Percentiles rank a stretch among this genome's conserved stretches.
Conservation (phyloP, 371 early-diverging fungal species). For the Rhizopus arrhizus region DNA sequence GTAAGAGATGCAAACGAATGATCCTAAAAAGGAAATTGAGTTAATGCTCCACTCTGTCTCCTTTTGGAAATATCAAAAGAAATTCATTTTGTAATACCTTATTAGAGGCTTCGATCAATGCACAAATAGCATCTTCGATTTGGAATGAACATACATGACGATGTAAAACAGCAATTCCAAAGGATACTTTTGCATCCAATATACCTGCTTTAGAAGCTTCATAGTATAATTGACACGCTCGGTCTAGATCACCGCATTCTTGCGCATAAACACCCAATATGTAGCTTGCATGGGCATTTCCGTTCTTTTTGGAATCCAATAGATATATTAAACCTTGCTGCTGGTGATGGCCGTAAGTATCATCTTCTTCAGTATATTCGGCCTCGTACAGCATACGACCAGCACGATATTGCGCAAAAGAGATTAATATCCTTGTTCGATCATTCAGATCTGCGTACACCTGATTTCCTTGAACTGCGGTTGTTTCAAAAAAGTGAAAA, state of each 20-base stretch:
- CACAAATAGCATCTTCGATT: slow-evolving; percentile 12
- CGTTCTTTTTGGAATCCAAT: slow-evolving; percentile 15
- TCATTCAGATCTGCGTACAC: slow-evolving; percentile 8
- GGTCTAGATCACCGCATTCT: slow-evolving; percentile 12
- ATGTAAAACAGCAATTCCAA: slow-evolving; percentile 14
- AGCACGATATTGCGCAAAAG: slow-evolving; percentile 27
- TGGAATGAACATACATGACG: neutral
- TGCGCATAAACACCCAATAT: slow-evolving; percentile 23
- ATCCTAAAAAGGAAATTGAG: slow-evolving; percentile 9
- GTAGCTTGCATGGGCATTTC: slow-evolving; percentile 19
- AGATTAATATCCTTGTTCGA: slow-evolving; percentile 7
- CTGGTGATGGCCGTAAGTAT: neutral
- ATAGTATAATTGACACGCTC: slow-evolving; percentile 14
- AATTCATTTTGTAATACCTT: slow-evolving; percentile 12
- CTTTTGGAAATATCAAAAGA: neutral
- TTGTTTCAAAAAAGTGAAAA: slow-evolving; percentile 16
- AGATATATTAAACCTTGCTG: slow-evolving; percentile 20
- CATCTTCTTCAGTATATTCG: slow-evolving; percentile 2
- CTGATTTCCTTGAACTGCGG: slow-evolving; percentile 15
- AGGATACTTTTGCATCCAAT: slow-evolving; percentile 20
- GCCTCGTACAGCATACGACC: slow-evolving; percentile 26
- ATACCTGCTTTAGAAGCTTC: slow-evolving; percentile 8
- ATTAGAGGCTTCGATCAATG: slow-evolving; percentile 13
- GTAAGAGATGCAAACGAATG: slow-evolving; percentile 24
- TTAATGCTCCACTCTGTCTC: neutral